Conservation (phyloP, 2,329 filamentous ascomycete genomes). For the Paraphoma sp. region DNA sequence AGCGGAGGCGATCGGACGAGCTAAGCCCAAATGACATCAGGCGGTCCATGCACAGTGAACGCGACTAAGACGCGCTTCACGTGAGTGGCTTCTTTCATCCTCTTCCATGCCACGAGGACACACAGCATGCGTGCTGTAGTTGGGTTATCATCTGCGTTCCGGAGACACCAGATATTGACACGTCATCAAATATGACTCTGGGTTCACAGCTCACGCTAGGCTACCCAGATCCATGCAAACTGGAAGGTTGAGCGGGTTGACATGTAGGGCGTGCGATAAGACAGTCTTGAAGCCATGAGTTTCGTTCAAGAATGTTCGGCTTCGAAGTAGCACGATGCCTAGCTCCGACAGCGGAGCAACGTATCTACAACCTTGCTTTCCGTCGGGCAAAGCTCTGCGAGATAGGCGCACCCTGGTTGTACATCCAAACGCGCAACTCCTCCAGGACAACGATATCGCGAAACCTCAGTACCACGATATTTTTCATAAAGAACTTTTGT, state of each 20-base stretch:
- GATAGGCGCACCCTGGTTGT: background rate
- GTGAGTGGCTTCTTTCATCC: background rate
- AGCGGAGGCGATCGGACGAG: background rate
- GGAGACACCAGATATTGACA: too few species aligned
- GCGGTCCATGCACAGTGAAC: background rate
- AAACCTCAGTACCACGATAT: too few species aligned
- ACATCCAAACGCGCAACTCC: background rate
- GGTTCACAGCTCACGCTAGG: too few species aligned
- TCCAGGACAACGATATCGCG: background rate
- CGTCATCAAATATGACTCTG: too few species aligned
- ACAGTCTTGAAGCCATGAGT: too few species aligned
- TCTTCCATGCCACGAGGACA: background rate
- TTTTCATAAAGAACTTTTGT: too few species aligned
- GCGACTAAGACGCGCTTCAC: slow-evolving; percentile 8
- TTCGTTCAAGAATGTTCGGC: too few species aligned
- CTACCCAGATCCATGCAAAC: too few species aligned
- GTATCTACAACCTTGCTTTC: background rate
- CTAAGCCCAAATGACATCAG: slow-evolving; percentile 1
- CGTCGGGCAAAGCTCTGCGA: slow-evolving; percentile 2
- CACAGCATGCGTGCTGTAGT: too few species aligned
- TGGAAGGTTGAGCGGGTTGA: too few species aligned
- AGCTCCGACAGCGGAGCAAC: background rate
- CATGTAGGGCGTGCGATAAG: too few species aligned
- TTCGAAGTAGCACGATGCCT: background rate
- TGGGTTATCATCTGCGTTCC: too few species aligned